Base-by-base conservation (phyloP, 495 filamentous ascomycete genomes). In the Eremomyces bilateralis region DNA sequence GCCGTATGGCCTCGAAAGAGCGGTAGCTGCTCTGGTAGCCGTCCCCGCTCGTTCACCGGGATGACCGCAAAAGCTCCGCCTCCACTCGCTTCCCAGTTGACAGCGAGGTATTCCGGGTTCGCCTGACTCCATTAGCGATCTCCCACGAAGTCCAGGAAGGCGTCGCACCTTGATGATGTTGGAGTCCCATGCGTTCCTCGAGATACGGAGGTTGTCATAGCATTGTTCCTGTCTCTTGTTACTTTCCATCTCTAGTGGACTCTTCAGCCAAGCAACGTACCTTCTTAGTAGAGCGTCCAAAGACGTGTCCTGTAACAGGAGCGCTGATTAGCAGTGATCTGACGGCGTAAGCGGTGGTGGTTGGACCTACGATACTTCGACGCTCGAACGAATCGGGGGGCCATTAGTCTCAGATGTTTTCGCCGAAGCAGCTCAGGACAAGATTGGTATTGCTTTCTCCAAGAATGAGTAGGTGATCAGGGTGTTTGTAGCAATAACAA, bases 1-100 rank as follows among this genome's bases (percentile, higher is more conserved):
- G 81, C 81, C 27, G 85, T 97, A 53, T 97, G 88, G 38, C 88
- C 88, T 36, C 88, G 73, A 55, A 95, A 97, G 43, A 97, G 59
- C 32, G 88, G 90, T 44, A 95, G 77, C 47, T 77, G 76, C 52
- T 97, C 88, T 18, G 90, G 88, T 25, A 90, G 53, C 50, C 84
- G 75, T 35, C 88, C 88, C 29, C 69, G 71, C 58, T 95, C 83
- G 43, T 73, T 70, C 36, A 94, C 54, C 36, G 88, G 88, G 47
- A 97, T 84, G 33, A 97, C 85, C 29, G 88, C 90, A 48, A 97
- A 95, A 35, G 88, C 88, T 47, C 88, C 88, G 47, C 88, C 88
- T 49, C 88, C 88, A 53, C 83, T 76, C 22, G 88, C 73, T 60
- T 95, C 84, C 88, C 88, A 97, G 67, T 95, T 97, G 57, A 95